Evolutionary conservation across 148 eudicot species (phyloP), one percentile per base, ranked within the genome.

Genomic region (Fagopyrum tataricum): DNA sequence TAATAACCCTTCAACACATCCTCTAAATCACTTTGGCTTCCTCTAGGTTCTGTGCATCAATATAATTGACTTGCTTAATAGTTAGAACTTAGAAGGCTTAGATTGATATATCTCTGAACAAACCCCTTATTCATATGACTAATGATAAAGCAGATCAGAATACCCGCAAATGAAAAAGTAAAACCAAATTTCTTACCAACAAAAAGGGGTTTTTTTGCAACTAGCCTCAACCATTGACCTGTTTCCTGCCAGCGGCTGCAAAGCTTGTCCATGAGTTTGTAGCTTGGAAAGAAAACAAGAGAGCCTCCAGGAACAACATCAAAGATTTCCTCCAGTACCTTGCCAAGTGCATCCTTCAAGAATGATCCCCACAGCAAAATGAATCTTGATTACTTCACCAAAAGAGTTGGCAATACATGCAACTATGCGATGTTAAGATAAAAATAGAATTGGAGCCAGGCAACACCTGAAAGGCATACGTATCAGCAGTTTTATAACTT

Each of bases 231-330:
- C 99, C 99, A 95, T 84, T 92, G 99, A 67, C 99, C 99, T 17
- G 97, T 95, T 87, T 92, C 86, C 39, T 53, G 79, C 99, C 99
- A 95, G 68, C 97, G 90, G 69, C 72, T 86, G 84, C 90, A 82
- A 67, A 95, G 80, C 78, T 95, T 95, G 40, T 95, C 99, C 92
- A 95, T 86, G 71, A 95, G 85, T 87, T 92, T 95, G 82, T 95
- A 95, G 81, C 99, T 95, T 58, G 99, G 99, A 70, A 95, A 95
- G 81, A 95, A 95, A 66, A 92, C 93, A 24, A 95, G 88, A 76
- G 94, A 86, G 67, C 99, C 99, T 75, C 91, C 96, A 48, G 97
- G 99, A 77, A 95, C 93, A 79, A 86, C 81, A 75, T 80, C 85
- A 79, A 85, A 88, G 64, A 95, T 87, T 83, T 90, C 93, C 76